phyloP scores from a whole-genome alignment of 495 filamentous ascomycete genomes.

The Hypoxylon lenormandii region DNA sequence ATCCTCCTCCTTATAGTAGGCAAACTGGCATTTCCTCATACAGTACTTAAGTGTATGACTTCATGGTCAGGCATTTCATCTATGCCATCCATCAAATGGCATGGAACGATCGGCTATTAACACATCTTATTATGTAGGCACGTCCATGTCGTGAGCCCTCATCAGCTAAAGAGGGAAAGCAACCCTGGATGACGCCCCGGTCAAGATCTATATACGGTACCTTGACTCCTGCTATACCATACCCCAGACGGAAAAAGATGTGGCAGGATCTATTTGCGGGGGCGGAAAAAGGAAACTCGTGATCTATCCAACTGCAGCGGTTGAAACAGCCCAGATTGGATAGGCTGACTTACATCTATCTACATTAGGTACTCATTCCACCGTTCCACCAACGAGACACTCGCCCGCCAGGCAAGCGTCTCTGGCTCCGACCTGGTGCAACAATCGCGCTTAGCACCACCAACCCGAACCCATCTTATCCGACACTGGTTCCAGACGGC shows the following conservation, averaged over 20 bases:
- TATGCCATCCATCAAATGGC: no score
- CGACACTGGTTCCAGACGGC: slow-evolving; percentile 5
- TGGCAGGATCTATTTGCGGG: slow-evolving; percentile 19
- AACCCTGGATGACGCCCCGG: background rate
- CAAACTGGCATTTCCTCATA: no score
- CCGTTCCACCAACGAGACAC: background rate
- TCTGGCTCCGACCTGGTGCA: background rate
- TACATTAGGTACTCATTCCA: background rate
- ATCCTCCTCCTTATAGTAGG: no score
- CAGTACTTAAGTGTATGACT: no score
- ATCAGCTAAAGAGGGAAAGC: background rate
- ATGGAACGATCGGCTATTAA: no score
- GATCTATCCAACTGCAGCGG: slow-evolving; percentile 19
- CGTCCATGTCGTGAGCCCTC: no score
- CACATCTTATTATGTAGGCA: no score
- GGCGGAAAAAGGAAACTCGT: slow-evolving; percentile 24
- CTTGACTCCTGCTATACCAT: background rate
- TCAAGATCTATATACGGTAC: slow-evolving; percentile 8
- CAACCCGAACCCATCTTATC: background rate
- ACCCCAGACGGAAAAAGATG: slow-evolving; percentile 15
- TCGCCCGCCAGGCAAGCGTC: background rate
- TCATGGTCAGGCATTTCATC: no score
- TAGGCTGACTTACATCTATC: slow-evolving; percentile 14
- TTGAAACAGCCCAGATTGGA: slow-evolving; percentile 25
- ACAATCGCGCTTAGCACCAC: background rate